phyloP scores from a whole-genome alignment of 1,139 yeast species.

The Scheffersomyces stambukii region DNA sequence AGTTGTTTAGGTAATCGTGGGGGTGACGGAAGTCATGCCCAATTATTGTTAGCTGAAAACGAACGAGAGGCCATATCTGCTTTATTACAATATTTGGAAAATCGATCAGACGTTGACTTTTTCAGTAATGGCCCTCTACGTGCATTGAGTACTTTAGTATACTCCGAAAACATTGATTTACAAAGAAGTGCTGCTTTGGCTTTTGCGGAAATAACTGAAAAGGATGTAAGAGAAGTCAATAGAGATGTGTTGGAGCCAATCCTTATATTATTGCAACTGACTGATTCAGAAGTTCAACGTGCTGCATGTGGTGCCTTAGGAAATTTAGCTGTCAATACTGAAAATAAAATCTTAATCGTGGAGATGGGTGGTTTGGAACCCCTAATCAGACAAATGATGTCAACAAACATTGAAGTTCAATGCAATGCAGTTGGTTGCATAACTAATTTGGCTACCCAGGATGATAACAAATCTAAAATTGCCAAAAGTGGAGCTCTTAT shows the following conservation, averaged over 20 bases:
- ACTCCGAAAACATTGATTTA: constrained; percentile 89
- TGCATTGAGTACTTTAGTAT: constrained; percentile 88
- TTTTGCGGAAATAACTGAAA: constrained; percentile 97
- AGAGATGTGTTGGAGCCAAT: constrained; percentile 93
- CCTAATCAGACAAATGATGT: constrained; percentile 94
- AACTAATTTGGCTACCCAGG: constrained; percentile 97
- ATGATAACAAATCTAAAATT: constrained; percentile 90
- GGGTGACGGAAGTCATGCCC: constrained; percentile 56
- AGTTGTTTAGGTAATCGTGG: constrained; percentile 48
- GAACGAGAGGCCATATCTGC: constrained; percentile 96
- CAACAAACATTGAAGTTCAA: constrained; percentile 94
- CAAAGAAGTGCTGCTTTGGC: constrained; percentile 98
- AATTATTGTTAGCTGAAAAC: constrained; percentile 83
- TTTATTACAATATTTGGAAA: constrained; percentile 82
- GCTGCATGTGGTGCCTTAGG: constrained; percentile 99
- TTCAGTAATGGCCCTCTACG: constrained; percentile 87
- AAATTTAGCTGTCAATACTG: constrained; percentile 93
- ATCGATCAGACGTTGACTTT: constrained; percentile 79
- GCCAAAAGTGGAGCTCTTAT: constrained; percentile 96
- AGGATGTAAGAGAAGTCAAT: constrained; percentile 86
- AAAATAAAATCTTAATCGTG: constrained; percentile 86
- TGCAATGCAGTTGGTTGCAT: constrained; percentile 99
- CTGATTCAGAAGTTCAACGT: constrained; percentile 92
- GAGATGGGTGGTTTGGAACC: constrained; percentile 99
- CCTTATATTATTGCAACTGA: constrained; percentile 75